These are phyloP conservation scores for Daedaleopsis sinensis DNA, from an alignment of 768 basidiomycete genomes.

Conservation along the genomic window DNA sequence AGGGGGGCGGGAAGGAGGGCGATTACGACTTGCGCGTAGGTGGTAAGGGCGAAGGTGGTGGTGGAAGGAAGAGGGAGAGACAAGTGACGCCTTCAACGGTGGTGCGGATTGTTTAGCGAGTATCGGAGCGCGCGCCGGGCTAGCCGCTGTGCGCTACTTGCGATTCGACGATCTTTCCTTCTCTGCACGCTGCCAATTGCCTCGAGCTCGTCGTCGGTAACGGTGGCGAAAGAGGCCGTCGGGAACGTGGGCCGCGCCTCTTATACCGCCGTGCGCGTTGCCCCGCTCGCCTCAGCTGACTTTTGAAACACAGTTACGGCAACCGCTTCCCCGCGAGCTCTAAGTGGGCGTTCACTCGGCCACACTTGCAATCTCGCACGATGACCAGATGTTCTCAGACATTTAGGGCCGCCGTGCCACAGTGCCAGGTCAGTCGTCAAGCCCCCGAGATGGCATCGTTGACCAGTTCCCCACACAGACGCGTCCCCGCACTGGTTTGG, in stretches of 20 bases:
- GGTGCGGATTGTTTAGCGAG: conserved; percentile 9
- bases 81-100: conserved; percentile 16
- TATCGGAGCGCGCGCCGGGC: conserved; percentile 19
- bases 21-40: conserved; percentile 9
- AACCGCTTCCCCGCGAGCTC: conserved; percentile 11
- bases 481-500: conserved; percentile 9
- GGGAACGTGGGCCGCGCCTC: conserved; percentile 1
- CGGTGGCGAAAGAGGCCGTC: neutral
- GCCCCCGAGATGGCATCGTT: conserved; percentile 9
- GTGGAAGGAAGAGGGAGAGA: conserved; percentile 8
- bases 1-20: neutral
- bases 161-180: conserved; percentile 6
- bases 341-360: conserved; percentile 1
- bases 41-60: conserved; percentile 10
- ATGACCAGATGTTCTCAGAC: conserved; percentile 17
- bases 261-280: conserved; percentile 16
- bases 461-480: conserved; percentile 8
- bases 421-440: neutral
- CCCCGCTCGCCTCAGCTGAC: conserved; percentile 15
- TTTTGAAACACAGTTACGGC: conserved; percentile 16
- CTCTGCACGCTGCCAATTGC: neutral
- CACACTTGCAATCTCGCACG: conserved; percentile 12
- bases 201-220: conserved; percentile 1
- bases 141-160: neutral
- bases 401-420: neutral